Evolutionary conservation across 2,329 filamentous ascomycete species (phyloP), one percentile per base, ranked within the genome.

Genomic region (Scedosporium aurantiacum): DNA sequence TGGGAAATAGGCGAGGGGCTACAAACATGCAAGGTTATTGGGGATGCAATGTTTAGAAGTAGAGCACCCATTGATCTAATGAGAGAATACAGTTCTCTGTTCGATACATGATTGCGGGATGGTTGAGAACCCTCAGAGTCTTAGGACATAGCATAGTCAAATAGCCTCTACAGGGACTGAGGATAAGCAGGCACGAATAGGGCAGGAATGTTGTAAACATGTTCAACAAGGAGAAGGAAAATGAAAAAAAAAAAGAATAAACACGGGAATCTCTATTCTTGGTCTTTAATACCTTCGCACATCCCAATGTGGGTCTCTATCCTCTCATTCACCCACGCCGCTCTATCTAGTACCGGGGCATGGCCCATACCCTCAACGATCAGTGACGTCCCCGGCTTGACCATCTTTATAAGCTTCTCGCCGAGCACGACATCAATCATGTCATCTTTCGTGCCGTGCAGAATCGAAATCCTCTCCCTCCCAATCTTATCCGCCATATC

Each of bases 401-500:
- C 68, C 54, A 82, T 80, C 58, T 83, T 78, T 62, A 88, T 83
- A 65, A 96, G 72, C 71, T 87, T 82, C 68, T 83, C 75, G 0
- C 84, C 90, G 69, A 94, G 89, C 5, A 80, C 80, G 57, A 86
- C 78, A 4, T 82, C 83, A 66, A 96, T 87, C 88, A 96, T 91
- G n/a, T 78, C 77, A 72, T 96, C 91, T 8, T 74, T 73, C 0
- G 81, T 86, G 6, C 91, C 91, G 72, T 96, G 91, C 66, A 93
- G 72, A 4, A 96, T 82, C 67, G 90, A 72, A 65, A 96, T 92
- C 37, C 90, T 77, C 65, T 87, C 82, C 60, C 89, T 79, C 0
- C 90, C 90, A 1, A 96, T 81, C 28, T 72, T 74, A 66, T 91
- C 84, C 0, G 81, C 88, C 18, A 62, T 56, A 37, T 60, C 52